phyloP scores from a whole-genome alignment of 2,329 filamentous ascomycete species.

The Pseudogymnoascus sp. region DNA sequence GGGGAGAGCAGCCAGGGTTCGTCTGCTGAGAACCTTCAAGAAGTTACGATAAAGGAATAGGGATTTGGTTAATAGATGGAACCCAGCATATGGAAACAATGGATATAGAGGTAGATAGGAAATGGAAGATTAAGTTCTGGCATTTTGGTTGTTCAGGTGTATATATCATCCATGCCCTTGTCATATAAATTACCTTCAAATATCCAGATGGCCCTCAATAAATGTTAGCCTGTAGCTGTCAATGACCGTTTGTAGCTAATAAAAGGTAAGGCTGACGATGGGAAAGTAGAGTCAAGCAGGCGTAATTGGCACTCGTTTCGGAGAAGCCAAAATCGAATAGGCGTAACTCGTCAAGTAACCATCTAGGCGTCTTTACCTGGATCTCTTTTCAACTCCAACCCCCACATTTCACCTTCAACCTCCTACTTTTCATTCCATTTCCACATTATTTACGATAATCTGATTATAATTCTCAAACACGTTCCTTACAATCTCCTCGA shows the following conservation, averaged over 20 bases:
- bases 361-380: background rate
- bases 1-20: background rate
- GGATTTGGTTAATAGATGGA: background rate
- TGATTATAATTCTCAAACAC: background rate
- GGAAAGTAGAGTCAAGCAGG: too few species aligned
- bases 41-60: background rate
- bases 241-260: background rate
- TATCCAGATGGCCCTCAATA: background rate
- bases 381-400: background rate
- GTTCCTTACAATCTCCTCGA: background rate
- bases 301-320: background rate
- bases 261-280: background rate
- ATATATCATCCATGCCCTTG: background rate
- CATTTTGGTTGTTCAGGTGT: background rate
- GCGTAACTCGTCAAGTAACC: background rate
- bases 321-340: background rate
- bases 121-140: background rate
- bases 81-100: background rate
- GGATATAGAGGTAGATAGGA: background rate
- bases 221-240: background rate
- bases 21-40: background rate
- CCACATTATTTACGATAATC: background rate
- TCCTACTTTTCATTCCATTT: background rate
- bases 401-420: background rate
- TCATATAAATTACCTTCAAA: background rate